phyloP scores from a whole-genome alignment of 805 yeast genomes.

The Myxozyma mucilagina region DNA sequence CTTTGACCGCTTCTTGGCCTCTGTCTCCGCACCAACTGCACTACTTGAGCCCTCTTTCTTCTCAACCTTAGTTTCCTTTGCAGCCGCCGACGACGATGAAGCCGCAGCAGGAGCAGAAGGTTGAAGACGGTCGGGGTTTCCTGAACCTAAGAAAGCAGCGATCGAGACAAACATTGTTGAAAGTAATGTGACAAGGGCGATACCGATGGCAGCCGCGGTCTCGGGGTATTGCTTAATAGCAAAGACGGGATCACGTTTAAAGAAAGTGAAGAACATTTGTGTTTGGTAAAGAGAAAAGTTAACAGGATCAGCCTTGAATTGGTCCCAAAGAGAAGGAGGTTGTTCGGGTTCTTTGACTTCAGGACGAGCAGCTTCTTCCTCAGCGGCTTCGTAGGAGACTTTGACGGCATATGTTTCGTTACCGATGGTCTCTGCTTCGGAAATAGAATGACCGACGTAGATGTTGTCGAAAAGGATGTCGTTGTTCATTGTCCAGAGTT shows the following conservation, averaged over 20 bases:
- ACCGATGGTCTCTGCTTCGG: slow-evolving; percentile 82
- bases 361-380: slow-evolving; percentile 27
- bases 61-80: slow-evolving; percentile 11
- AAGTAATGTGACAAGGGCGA: slow-evolving; percentile 32
- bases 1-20: slow-evolving; percentile 20
- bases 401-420: slow-evolving; percentile 63
- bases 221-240: slow-evolving; percentile 43
- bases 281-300: slow-evolving; percentile 36
- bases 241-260: slow-evolving; percentile 38
- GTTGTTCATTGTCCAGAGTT: slow-evolving; percentile 82
- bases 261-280: slow-evolving; percentile 37
- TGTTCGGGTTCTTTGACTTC: slow-evolving; percentile 10
- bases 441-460: slow-evolving; percentile 79
- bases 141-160: slow-evolving; percentile 29
- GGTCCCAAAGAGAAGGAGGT: slow-evolving; percentile 32
- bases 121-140: slow-evolving; percentile 1
- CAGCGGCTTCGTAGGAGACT: slow-evolving; percentile 38
- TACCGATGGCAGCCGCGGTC: slow-evolving; percentile 38
- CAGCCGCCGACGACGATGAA: slow-evolving; percentile 1
- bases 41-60: slow-evolving; percentile 4
- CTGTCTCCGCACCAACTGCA: slow-evolving; percentile 9
- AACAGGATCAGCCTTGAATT: slow-evolving; percentile 41
- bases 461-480: slow-evolving; percentile 78
- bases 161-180: slow-evolving; percentile 36
- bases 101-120: not conserved